A percentile compares a stretch with the other conserved stretches of the same genome.
Evolutionary conservation across 768 basidiomycete species (phyloP).

Genomic region (Rickenella mellea): DNA sequence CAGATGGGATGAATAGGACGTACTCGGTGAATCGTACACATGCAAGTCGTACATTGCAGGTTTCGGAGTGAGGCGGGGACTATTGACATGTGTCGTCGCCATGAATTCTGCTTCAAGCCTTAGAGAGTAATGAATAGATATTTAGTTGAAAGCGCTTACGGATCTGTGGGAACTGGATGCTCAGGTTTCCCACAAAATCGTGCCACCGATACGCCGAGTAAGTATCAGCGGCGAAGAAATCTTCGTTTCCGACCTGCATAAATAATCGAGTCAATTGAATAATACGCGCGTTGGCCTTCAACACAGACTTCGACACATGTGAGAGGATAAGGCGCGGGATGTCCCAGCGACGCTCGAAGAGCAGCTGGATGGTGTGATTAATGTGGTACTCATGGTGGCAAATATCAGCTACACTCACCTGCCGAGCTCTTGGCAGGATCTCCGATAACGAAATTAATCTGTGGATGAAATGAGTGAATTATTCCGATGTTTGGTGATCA

Average conservation of each 20-base stretch:
- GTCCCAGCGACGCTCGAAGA: constrained; percentile 45
- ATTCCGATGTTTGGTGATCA: no score
- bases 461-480: no score
- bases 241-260: constrained; percentile 56
- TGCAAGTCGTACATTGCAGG: constrained; percentile 49
- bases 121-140: background rate
- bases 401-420: constrained; percentile 17
- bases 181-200: constrained; percentile 34
- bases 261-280: no score
- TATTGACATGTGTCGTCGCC: constrained; percentile 36
- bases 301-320: constrained; percentile 27
- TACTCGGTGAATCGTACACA: constrained; percentile 49
- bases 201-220: constrained; percentile 40
- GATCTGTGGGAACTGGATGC: constrained; percentile 39
- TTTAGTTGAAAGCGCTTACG: constrained; percentile 24
- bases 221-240: constrained; percentile 31
- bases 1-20: constrained; percentile 1
- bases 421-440: constrained; percentile 33
- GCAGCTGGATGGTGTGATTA: constrained; percentile 24
- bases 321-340: constrained; percentile 35
- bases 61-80: constrained; percentile 36
- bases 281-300: no score
- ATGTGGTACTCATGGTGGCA: background rate
- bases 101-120: constrained; percentile 36
- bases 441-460: constrained; percentile 57